Evolutionary conservation across 352 stramenopile species (phyloP), one percentile per base, ranked within the genome.

Genomic region (Phytophthora tentaculata): DNA sequence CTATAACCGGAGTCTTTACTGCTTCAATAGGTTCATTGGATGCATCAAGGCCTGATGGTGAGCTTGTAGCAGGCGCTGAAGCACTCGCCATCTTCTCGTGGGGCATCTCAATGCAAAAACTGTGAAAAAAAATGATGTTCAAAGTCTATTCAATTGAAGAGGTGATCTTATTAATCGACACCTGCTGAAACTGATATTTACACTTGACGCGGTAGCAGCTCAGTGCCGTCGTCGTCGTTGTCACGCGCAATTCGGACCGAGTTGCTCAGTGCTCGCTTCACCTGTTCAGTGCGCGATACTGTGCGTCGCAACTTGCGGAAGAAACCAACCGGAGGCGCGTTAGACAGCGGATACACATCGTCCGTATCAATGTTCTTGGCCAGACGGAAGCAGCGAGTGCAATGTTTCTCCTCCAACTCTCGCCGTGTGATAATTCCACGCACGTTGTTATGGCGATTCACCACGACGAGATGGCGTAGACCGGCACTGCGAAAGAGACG

Each of bases 401-500:
- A 95, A 68, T 95, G 86, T 45, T 94, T 84, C 24, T 94, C 83
- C 56, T 92, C 77, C 3, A 97, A 74, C 64, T 97, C 90, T 3
- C 81, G 77, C 8, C 91, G 80, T 7, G 91, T 97, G 57, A 97
- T 83, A 52, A 97, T 96, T 10, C 91, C 91, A 6, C 89, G 84
- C 14, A 98, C 90, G 41, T 98, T 94, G 60, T 98, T 97, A 57
- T 92, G 83, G 32, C 90, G 88, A 68, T 98, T 97, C 26, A 98
- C 90, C 7, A 98, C 91, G 1, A 96, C 71, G 1, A 99, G 81
- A 71, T 99, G 98, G 17, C 98, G 93, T 51, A 99, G 76, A 23
- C 97, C 98, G 10, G 98, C 83, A 17, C 95, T 99, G 22, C 97
- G 95, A 72, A 99, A 99, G 22, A 99, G 83, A 16, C 95, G 86